A percentile compares a stretch with the other conserved stretches of the same genome.
These are phyloP conservation scores for Trebouxia gelatinosa DNA, from an alignment of 163 green algal genomes.

Conservation along the genomic window DNA sequence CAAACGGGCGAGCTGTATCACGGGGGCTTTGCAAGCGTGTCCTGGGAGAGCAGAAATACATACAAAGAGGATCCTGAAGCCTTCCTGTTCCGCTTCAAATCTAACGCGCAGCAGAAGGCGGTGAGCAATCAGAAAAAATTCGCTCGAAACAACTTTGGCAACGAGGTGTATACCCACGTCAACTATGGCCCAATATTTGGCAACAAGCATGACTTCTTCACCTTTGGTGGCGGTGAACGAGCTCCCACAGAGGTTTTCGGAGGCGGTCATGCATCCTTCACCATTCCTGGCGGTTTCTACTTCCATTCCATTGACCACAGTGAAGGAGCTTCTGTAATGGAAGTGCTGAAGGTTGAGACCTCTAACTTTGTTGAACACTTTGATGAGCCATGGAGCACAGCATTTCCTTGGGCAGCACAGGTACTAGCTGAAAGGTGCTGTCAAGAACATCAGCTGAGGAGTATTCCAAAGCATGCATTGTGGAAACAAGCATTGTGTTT, in stretches of 20 bases:
- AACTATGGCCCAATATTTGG: conserved; percentile 10
- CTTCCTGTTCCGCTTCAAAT: conserved; percentile 10
- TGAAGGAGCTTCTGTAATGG: background rate
- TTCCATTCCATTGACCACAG: too few species aligned
- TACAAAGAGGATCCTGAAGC: background rate
- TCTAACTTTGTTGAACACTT: background rate
- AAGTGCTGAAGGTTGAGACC: conserved; percentile 9
- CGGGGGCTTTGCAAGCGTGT: conserved; percentile 5
- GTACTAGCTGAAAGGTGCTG: background rate
- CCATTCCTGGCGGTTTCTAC: background rate
- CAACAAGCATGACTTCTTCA: conserved; percentile 12
- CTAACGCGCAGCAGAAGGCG: background rate
- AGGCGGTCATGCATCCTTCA: background rate
- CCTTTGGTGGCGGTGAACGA: background rate
- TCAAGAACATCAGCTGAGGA: too few species aligned
- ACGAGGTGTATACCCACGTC: background rate
- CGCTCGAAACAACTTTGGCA: background rate
- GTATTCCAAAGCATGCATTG: too few species aligned
- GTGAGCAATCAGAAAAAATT: background rate
- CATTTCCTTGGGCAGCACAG: background rate
- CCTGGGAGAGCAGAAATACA: background rate
- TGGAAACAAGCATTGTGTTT: too few species aligned
- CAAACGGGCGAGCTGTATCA: background rate
- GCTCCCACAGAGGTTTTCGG: background rate
- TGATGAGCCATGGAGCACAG: background rate